Evolutionary conservation across 2,329 filamentous ascomycete genomes (phyloP).

Genomic region (Cordyceps farinosa): DNA sequence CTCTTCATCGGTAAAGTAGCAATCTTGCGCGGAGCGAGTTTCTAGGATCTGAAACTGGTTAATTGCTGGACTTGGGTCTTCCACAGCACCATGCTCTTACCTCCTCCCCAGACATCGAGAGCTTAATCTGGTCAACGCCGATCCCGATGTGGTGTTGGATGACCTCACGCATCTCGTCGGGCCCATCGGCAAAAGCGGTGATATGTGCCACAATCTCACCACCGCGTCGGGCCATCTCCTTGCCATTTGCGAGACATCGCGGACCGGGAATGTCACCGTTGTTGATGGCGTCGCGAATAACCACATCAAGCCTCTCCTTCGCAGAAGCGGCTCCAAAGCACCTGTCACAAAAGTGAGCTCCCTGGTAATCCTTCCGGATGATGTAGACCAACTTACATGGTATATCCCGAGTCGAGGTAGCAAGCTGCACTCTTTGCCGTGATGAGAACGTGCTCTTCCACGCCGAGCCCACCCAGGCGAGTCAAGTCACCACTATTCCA

Average conservation of each 20-base stretch:
- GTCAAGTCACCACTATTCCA: conserved; percentile 45
- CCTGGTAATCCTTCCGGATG: not conserved
- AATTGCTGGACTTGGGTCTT: not conserved
- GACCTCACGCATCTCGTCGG: conserved; percentile 37
- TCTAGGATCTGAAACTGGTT: conserved; percentile 20
- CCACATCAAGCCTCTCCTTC: conserved; percentile 43
- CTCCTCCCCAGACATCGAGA: conserved; percentile 38
- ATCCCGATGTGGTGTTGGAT: conserved; percentile 35
- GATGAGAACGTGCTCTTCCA: conserved; percentile 46
- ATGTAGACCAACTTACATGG: conserved; percentile 32
- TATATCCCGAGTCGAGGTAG: conserved; percentile 48
- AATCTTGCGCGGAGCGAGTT: conserved; percentile 37
- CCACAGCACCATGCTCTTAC: not conserved
- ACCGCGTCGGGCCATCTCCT: conserved; percentile 43
- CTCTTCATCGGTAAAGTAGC: conserved; percentile 44
- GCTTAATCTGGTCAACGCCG: conserved; percentile 43
- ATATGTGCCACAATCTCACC: conserved; percentile 41
- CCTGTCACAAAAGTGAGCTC: conserved; percentile 20
- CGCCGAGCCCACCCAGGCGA: conserved; percentile 37
- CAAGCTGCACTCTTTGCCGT: conserved; percentile 41
- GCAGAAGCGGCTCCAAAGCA: conserved; percentile 46
- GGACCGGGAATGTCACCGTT: conserved; percentile 45
- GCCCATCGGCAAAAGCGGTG: conserved; percentile 34
- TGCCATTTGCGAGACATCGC: conserved; percentile 44
- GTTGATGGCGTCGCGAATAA: conserved; percentile 47